Base-by-base conservation (phyloP, 1,284 basidiomycete genomes). In the Porogramme epimiltina region DNA sequence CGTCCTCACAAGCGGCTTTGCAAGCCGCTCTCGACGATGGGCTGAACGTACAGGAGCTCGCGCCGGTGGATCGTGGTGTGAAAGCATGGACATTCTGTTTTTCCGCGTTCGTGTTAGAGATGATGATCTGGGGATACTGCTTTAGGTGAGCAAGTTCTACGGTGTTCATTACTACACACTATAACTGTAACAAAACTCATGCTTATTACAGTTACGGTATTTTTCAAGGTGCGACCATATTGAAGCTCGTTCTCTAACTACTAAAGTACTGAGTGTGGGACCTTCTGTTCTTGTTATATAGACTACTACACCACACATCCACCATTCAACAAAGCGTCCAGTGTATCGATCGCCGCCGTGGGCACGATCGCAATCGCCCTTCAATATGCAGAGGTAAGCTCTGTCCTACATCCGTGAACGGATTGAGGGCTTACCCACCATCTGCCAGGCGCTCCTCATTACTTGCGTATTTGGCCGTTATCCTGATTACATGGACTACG, bases 121-220 rank as follows among this genome's bases (percentile, higher is more conserved):
- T 66, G 15, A 59, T 75, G 42, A 62, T 74, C 20, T 75, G 72
- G 72, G 69, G 72, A 8, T 42, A 28, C 19, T 56, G 52, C 43
- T 59, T 59, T 42, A 59, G 58, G 58, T 54, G 39, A 38, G 50
- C 31, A 5, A n/a, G n/a, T n/a, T 26, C 24, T 16, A 37, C 8
- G 13, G 13, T 6, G 16, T 5, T n/a, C 36, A 37, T 37, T 19
- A 37, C 16, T 37, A 4, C 19, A 13, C 16, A 15, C 16, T 13
- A 37, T 4, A 9, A 5, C 8, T 37, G 33, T n/a, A n/a, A n/a
- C n/a, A n/a, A n/a, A n/a, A n/a, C n/a, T n/a, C n/a, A n/a, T 13
- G 20, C 16, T 26, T 11, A 31, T 25, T 42, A 3, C 34, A 62
- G 61, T 54, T 62, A 62, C 24, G 61, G 61, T 52, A 62, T 62